Evolutionary conservation across 805 yeast genomes (phyloP).

Genomic region (Starmerella floris): DNA sequence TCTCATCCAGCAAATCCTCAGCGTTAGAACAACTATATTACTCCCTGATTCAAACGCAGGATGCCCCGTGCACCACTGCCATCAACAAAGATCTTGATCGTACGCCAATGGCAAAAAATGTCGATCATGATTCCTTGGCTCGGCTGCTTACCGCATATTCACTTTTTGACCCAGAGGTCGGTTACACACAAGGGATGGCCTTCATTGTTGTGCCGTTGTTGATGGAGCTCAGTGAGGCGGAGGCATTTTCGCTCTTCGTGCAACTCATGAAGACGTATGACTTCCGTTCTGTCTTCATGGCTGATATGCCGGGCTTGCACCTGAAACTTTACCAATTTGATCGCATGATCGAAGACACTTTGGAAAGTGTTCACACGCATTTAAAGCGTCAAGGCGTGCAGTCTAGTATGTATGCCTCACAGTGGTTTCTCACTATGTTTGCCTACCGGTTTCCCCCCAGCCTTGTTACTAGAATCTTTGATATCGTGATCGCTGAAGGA

Average conservation of each 20-base stretch:
- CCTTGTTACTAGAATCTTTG: constrained; percentile 76
- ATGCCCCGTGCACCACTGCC: constrained; percentile 55
- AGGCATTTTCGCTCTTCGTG: constrained; percentile 69
- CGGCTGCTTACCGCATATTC: constrained; percentile 75
- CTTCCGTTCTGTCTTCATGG: constrained; percentile 62
- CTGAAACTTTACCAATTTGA: constrained; percentile 79
- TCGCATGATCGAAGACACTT: constrained; percentile 60
- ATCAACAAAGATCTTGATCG: constrained; percentile 74
- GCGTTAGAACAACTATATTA: constrained; percentile 46
- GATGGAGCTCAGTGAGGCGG: constrained; percentile 67
- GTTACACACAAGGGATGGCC: constrained; percentile 97
- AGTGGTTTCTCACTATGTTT: constrained; percentile 92
- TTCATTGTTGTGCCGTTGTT: constrained; percentile 77
- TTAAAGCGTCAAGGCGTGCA: constrained; percentile 72
- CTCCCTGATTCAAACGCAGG: constrained; percentile 34
- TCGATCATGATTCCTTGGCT: constrained; percentile 44
- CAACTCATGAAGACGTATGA: constrained; percentile 74
- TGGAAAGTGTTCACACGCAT: constrained; percentile 64
- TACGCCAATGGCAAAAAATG: constrained; percentile 65
- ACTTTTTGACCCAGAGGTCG: constrained; percentile 79
- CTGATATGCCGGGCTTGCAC: constrained; percentile 91
- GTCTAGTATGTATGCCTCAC: constrained; percentile 93
- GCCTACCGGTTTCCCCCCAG: constrained; percentile 89
- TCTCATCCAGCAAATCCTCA: constrained; percentile 62
- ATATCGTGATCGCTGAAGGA: constrained; percentile 82